Conservation (phyloP, 2,329 filamentous ascomycete species). For the Sporothrix protearum region DNA sequence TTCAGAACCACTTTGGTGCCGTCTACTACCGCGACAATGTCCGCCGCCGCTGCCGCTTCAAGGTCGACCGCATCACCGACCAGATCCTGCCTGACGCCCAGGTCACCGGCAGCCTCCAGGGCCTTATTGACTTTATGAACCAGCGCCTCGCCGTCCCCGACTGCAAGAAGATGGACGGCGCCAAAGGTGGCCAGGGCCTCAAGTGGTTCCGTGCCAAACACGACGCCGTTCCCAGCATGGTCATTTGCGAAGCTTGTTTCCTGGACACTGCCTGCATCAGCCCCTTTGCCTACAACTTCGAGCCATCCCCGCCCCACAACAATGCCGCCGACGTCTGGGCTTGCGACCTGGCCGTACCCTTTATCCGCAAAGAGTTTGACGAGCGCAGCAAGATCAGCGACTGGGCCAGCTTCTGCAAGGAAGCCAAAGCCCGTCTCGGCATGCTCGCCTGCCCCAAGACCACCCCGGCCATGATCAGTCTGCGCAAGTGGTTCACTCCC, state of each 20-base stretch:
- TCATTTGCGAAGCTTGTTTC: slow-evolving; percentile 41
- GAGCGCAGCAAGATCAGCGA: slow-evolving; percentile 30
- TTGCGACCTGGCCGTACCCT: slow-evolving; percentile 37
- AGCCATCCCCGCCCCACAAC: slow-evolving; percentile 29
- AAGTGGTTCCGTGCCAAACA: slow-evolving; percentile 37
- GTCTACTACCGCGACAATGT: slow-evolving; percentile 21
- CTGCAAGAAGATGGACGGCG: slow-evolving; percentile 34
- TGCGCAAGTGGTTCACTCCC: slow-evolving; percentile 36
- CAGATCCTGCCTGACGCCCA: slow-evolving; percentile 37
- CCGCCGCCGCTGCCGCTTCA: slow-evolving; percentile 34
- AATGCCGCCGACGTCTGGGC: slow-evolving; percentile 34
- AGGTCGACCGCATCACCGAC: slow-evolving; percentile 37
- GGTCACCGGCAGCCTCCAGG: slow-evolving; percentile 30
- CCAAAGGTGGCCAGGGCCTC: slow-evolving; percentile 29
- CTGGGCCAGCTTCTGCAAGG: slow-evolving; percentile 37
- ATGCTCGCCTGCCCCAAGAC: slow-evolving; percentile 19
- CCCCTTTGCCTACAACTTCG: slow-evolving; percentile 35
- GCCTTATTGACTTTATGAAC: slow-evolving; percentile 33
- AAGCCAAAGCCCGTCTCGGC: slow-evolving; percentile 30
- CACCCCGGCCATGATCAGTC: no score
- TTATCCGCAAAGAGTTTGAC: slow-evolving; percentile 34
- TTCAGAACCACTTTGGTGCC: slow-evolving; percentile 34
- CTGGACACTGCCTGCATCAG: slow-evolving; percentile 35
- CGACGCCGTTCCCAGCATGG: slow-evolving; percentile 35
- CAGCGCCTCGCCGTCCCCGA: slow-evolving; percentile 31